Conservation (phyloP, 2,329 filamentous ascomycete genomes). For the Diaporthe vexans region DNA sequence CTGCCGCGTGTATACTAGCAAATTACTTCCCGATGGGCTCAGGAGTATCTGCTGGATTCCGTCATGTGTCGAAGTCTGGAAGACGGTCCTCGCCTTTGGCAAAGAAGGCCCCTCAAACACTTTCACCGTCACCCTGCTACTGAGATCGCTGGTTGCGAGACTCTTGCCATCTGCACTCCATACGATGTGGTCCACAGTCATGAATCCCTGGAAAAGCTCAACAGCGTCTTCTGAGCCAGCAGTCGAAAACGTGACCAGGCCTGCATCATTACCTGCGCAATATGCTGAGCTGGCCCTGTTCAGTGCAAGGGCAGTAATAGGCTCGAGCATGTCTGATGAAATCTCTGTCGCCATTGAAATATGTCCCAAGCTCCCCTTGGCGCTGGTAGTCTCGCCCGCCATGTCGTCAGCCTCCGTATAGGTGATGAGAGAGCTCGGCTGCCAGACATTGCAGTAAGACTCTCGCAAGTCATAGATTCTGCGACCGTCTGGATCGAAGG, state of each 20-base stretch:
- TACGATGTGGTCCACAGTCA: not conserved
- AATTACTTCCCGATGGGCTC: not conserved
- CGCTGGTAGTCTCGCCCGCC: not conserved
- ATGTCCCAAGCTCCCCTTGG: not conserved
- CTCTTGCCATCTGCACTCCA: not conserved
- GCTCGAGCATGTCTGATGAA: not conserved
- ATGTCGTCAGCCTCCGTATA: not conserved
- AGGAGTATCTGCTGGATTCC: not conserved
- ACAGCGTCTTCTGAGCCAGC: not conserved
- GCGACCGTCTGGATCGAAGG: not conserved
- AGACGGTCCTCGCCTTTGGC: not conserved
- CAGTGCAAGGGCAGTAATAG: not conserved
- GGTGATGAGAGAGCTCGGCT: not conserved
- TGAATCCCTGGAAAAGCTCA: not conserved
- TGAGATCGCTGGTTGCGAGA: not conserved
- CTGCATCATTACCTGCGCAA: not conserved
- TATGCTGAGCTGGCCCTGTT: not conserved
- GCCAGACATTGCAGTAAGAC: not conserved
- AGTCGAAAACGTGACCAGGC: not conserved
- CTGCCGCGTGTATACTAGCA: not conserved
- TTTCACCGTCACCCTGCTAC: not conserved
- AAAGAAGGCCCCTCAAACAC: not conserved
- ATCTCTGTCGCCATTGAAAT: not conserved
- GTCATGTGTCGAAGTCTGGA: not conserved
- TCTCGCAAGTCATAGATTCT: not conserved